phyloP scores from a whole-genome alignment of 2,329 filamentous ascomycete species.

The Beauveria sp. region DNA sequence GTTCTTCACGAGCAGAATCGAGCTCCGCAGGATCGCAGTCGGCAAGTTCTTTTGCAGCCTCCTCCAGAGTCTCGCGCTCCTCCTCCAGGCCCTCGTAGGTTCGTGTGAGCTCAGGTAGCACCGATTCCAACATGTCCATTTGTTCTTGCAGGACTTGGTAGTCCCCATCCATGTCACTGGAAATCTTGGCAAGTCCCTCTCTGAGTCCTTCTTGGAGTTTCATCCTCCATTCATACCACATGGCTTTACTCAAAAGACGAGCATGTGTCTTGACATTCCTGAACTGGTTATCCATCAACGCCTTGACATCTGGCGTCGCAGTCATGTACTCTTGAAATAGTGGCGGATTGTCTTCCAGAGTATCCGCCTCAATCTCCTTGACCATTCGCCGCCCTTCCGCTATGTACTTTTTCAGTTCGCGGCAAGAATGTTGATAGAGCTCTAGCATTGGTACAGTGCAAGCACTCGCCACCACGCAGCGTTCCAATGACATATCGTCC shows the following conservation, averaged over 20 bases:
- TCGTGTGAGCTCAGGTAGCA: conserved; percentile 57
- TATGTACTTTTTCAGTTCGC: conserved; percentile 94
- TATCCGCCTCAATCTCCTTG: conserved; percentile 82
- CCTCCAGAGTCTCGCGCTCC: conserved; percentile 61
- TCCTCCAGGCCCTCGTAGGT: conserved; percentile 53
- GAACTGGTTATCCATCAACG: conserved; percentile 92
- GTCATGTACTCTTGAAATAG: conserved; percentile 88
- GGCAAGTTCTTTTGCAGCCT: conserved; percentile 65
- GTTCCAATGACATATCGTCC: conserved; percentile 57
- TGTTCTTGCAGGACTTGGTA: conserved; percentile 59
- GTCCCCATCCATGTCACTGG: conserved; percentile 70
- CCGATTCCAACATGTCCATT: conserved; percentile 57
- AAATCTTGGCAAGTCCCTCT: conserved; percentile 68
- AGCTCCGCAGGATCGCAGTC: conserved; percentile 78
- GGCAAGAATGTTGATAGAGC: conserved; percentile 90
- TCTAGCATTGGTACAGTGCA: conserved; percentile 91
- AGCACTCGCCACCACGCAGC: conserved; percentile 78
- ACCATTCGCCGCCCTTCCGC: conserved; percentile 86
- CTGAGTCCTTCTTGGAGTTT: conserved; percentile 76
- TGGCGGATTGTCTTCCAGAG: conserved; percentile 80
- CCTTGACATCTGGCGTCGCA: conserved; percentile 73
- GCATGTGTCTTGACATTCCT: conserved; percentile 95
- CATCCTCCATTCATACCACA: conserved; percentile 98
- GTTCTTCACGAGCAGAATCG: conserved; percentile 59
- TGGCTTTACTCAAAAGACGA: conserved; percentile 81